phyloP scores from a whole-genome alignment of 768 basidiomycete species.

The Suillus brevipes region DNA sequence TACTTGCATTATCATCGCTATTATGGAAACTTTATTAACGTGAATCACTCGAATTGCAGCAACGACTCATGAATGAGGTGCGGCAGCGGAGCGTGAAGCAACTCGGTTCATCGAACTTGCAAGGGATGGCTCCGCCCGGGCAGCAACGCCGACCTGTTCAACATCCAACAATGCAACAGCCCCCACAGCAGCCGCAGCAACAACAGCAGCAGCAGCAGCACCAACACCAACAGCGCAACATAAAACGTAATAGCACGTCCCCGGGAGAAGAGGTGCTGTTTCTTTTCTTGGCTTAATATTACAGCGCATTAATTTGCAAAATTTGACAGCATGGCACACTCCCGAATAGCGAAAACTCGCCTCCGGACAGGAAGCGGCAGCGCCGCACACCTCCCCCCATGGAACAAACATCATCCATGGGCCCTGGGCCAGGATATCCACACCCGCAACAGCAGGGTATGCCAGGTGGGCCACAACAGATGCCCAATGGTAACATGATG shows the following conservation, averaged over 20 bases:
- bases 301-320: neutral
- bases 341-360: constrained; percentile 53
- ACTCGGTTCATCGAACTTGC: constrained; percentile 28
- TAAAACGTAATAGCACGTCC: constrained; percentile 61
- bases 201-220: constrained; percentile 20
- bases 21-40: constrained; percentile 15
- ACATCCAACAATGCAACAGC: constrained; percentile 34
- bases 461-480: constrained; percentile 38
- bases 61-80: neutral
- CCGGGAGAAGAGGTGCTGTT: constrained; percentile 57
- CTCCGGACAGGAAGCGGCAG: constrained; percentile 54
- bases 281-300: constrained; percentile 7
- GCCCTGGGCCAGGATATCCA: constrained; percentile 35
- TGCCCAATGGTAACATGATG: constrained; percentile 43
- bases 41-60: constrained; percentile 8
- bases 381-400: constrained; percentile 49
- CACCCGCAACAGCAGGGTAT: constrained; percentile 35
- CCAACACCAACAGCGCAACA: constrained; percentile 27
- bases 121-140: constrained; percentile 42
- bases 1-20: constrained; percentile 25
- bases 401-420: constrained; percentile 43
- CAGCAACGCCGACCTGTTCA: constrained; percentile 33
- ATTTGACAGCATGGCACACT: constrained; percentile 44
- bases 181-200: constrained; percentile 22
- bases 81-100: constrained; percentile 27